Evolutionary conservation across 306 rosid species (phyloP), one percentile per base, ranked within the genome.

Genomic region (Cicer chorassanicum): DNA sequence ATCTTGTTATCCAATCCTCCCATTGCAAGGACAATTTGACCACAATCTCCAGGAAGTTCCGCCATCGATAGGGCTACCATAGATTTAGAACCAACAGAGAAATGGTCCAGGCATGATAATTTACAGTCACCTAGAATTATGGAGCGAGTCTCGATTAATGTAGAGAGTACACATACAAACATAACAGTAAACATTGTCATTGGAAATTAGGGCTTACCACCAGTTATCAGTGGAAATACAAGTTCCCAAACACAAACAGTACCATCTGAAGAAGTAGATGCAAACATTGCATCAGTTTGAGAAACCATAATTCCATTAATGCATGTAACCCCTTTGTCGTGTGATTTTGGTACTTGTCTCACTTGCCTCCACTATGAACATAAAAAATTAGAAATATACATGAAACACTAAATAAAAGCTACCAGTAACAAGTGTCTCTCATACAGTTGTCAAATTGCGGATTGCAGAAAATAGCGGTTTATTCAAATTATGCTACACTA

Each of bases 1-100:
- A 94, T 89, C 86, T 90, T 94, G 86, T 89, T 92, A 86, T 94
- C 99, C 79, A 94, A 84, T 41, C 99, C 99, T 76, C 98, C 99
- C 96, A 89, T 90, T 70, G 98, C 99, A 77, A 94, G 86, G 75
- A 90, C 84, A 19, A 94, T 65, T 72, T 88, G 83, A 51, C 82
- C 88, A 74, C 60, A 53, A 75, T 73, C 86, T 85, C 96, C 92
- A 72, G 98, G 99, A 79, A 94, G 79, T 75, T 92, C 96, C 8
- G 89, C 90, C 79, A 94, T 83, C 13, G 98, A 85, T 61, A 94
- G 84, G 9, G 98, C 91, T 49, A 90, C 98, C 97, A 92, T 90
- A 55, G 96, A 85, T 84, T 90, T 94, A 50, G 88, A 70, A 79
- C 98, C 96, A 84, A 92, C 83, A 66, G 82, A 68, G 60, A 94